These are phyloP conservation scores for Dictyostelium intermedium DNA, from an alignment of 78 protist species.

Conservation along the genomic window DNA sequence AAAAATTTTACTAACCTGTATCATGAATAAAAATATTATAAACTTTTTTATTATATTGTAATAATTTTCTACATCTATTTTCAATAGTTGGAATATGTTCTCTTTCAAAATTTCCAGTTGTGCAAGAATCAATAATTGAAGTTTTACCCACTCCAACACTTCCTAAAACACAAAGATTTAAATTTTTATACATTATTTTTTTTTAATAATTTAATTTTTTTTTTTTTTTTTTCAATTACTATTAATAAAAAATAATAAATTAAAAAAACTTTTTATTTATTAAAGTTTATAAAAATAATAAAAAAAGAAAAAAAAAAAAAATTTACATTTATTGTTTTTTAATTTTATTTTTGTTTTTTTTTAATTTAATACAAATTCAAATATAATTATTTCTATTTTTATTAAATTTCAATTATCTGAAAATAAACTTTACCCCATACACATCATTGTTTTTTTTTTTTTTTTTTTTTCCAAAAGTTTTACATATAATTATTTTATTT, in stretches of 20 bases:
- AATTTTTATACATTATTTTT: not conserved
- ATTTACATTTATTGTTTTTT: no score
- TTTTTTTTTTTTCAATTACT: no score
- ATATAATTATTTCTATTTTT: not conserved
- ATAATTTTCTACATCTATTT: not conserved
- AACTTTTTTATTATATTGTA: not conserved
- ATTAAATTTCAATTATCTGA: not conserved
- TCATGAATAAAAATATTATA: not conserved
- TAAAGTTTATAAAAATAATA: no score
- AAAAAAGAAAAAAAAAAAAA: no score
- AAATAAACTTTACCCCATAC: not conserved
- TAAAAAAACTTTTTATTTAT: no score
- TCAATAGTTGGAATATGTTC: not conserved
- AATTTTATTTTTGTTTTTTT: no score
- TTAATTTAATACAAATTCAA: not conserved
- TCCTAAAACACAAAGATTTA: not conserved
- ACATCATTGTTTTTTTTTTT: not conserved
- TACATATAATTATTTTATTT: no score
- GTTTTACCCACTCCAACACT: not conserved
- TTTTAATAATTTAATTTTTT: not conserved
- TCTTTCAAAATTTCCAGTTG: not conserved
- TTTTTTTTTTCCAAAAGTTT: no score
- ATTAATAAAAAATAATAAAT: no score
- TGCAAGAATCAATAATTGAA: not conserved
- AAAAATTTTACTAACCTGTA: not conserved